Base-by-base conservation (phyloP, 306 rosid species). In the Malus fusca region DNA sequence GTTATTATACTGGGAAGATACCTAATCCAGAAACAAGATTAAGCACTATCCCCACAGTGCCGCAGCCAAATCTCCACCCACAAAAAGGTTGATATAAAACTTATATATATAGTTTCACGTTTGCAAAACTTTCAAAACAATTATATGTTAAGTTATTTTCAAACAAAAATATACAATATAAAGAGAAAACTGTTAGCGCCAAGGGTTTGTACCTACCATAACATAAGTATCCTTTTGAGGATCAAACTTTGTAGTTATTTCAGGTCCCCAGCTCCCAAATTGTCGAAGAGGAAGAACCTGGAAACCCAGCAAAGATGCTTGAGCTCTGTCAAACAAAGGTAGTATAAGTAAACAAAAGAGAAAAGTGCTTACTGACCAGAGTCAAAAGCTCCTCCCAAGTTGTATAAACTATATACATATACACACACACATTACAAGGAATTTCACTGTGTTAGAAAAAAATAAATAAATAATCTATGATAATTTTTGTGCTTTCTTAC, bases 211-310 rank as follows among this genome's bases (percentile, higher is more conserved):
- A 66, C 83, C 80, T 82, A 93, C 98, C 96, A 93, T 65, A 67
- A 93, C 98, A 72, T 88, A 93, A 43, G 91, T 88, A 55, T 91
- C 96, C 85, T 90, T 93, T 67, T 88, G 77, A 74, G 92, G 90
- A 80, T 94, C 90, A 42, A 92, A 84, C 70, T 85, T 90, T 56
- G 85, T 74, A 66, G 83, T 75, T 75, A 94, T 82, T 77, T 88
- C 97, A 72, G 97, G 98, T 28, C 95, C 98, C 98, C 97, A 94
- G 73, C 58, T 83, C 86, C 96, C 98, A 81, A 94, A 92, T 84
- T 94, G 94, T 35, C 76, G 88, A 46, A 94, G 97, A 75, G 98
- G 97, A 40, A 94, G 89, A 84, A 91, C 93, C 64, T 88, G 78
- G 79, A 94, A 94, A 71, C 90, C 92, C 66, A 91, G 90, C 89